These are phyloP conservation scores for Talaromyces sp. DNA, from an alignment of 2,329 filamentous ascomycete species.

Conservation along the genomic window DNA sequence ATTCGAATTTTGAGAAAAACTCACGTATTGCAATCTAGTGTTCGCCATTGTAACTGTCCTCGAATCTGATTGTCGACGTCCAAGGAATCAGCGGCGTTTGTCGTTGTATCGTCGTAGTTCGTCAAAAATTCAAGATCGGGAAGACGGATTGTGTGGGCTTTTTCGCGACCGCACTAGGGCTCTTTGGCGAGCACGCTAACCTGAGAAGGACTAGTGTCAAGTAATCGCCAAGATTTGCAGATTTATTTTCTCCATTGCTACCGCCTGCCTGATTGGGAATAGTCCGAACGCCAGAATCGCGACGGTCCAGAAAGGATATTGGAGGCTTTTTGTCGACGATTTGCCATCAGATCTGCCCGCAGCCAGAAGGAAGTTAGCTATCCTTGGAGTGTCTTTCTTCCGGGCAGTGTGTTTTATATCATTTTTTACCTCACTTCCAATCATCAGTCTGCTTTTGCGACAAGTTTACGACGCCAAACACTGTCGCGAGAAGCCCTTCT, in stretches of 20 bases:
- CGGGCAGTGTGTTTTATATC: slow-evolving; percentile 19
- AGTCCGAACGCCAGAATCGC: slow-evolving; percentile 16
- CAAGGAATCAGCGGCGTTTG: slow-evolving; percentile 42
- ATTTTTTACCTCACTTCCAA: background rate
- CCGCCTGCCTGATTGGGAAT: slow-evolving; percentile 23
- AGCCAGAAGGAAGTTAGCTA: slow-evolving; percentile 29
- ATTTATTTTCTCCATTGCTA: slow-evolving; percentile 31
- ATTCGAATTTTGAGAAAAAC: slow-evolving; percentile 18
- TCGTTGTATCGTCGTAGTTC: slow-evolving; percentile 42
- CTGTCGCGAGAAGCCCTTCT: slow-evolving; percentile 19
- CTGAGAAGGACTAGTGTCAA: slow-evolving; percentile 23
- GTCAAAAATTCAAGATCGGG: slow-evolving; percentile 39
- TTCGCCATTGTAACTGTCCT: slow-evolving; percentile 51
- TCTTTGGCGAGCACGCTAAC: slow-evolving; percentile 38
- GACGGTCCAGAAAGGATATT: slow-evolving; percentile 16
- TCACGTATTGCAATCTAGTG: slow-evolving; percentile 52
- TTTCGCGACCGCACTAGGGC: slow-evolving; percentile 36
- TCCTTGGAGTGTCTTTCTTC: slow-evolving; percentile 23
- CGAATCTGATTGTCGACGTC: slow-evolving; percentile 37
- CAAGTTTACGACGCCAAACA: background rate
- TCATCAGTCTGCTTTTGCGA: slow-evolving; percentile 4
- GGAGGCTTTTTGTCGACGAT: slow-evolving; percentile 4
- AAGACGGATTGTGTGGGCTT: slow-evolving; percentile 44
- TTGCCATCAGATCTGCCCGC: slow-evolving; percentile 22
- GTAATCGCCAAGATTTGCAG: slow-evolving; percentile 1